Conservation (phyloP, 176 grass and related monocot species). For the Rhynchospora breviuscula region DNA sequence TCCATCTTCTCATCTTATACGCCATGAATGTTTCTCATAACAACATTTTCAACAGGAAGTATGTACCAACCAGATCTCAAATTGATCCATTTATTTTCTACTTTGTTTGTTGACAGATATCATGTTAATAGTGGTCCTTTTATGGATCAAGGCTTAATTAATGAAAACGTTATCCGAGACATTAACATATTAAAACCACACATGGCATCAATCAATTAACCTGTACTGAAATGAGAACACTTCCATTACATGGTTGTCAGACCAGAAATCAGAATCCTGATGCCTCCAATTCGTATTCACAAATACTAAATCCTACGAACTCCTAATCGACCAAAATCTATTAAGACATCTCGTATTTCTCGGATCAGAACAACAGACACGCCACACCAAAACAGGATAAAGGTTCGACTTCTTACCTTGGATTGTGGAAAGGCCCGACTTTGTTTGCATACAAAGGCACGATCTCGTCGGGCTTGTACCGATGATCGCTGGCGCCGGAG, state of each 20-base stretch:
- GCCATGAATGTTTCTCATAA: not conserved
- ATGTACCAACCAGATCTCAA: not conserved
- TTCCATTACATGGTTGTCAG: not conserved
- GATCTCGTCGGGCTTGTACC: constrained; percentile 56
- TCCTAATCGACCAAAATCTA: not conserved
- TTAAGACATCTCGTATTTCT: not conserved
- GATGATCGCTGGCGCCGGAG: constrained; percentile 75
- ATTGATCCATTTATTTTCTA: not conserved
- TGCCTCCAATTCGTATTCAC: not conserved
- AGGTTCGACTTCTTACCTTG: constrained; percentile 54
- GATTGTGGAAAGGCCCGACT: constrained; percentile 95
- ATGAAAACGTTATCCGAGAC: not conserved
- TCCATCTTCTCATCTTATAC: not conserved
- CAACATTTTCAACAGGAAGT: not conserved
- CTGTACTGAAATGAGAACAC: not conserved
- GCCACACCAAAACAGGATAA: not conserved
- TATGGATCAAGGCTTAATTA: not conserved
- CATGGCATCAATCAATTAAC: not conserved
- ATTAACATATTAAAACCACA: not conserved
- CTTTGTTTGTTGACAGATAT: not conserved
- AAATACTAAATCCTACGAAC: not conserved
- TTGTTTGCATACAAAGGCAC: constrained; percentile 94
- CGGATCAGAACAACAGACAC: not conserved
- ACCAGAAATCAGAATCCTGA: not conserved
- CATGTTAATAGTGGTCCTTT: not conserved